Conservation (phyloP, 345 rosid species). For the Pistacia integerrima region DNA sequence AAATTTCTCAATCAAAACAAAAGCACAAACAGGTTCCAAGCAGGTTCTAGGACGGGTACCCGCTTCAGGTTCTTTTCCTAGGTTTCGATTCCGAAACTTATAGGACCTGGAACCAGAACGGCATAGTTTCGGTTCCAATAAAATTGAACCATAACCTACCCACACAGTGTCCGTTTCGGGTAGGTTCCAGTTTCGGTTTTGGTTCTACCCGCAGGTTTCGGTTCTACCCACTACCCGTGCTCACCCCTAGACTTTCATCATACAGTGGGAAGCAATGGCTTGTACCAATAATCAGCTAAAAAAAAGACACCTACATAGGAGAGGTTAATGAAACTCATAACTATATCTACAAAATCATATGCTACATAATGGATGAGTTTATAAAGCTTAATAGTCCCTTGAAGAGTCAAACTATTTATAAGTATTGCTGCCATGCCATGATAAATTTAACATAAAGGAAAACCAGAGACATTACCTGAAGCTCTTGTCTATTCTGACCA, state of each 20-base stretch:
- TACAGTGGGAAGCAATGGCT: background rate
- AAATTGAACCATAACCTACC: too few species aligned
- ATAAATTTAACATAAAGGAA: background rate
- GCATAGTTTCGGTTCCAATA: too few species aligned
- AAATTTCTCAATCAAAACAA: too few species aligned
- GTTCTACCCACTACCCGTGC: too few species aligned
- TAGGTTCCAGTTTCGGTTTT: too few species aligned
- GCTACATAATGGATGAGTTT: background rate
- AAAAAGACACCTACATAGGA: background rate
- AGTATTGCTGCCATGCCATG: background rate
- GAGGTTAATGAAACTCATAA: slow-evolving; percentile 1
- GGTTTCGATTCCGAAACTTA: too few species aligned
- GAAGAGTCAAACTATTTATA: background rate
- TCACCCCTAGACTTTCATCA: background rate
- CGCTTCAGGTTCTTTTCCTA: too few species aligned
- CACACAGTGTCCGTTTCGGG: too few species aligned
- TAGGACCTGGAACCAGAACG: too few species aligned
- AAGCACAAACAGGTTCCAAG: too few species aligned
- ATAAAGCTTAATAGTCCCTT: background rate
- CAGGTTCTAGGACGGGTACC: too few species aligned
- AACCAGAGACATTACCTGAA: background rate
- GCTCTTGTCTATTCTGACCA: background rate
- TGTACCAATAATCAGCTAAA: background rate
- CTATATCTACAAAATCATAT: background rate
- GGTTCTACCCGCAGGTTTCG: too few species aligned